These are phyloP conservation scores for Sugiyamaella paludigena DNA, from an alignment of 1,139 yeast species.

Conservation along the genomic window DNA sequence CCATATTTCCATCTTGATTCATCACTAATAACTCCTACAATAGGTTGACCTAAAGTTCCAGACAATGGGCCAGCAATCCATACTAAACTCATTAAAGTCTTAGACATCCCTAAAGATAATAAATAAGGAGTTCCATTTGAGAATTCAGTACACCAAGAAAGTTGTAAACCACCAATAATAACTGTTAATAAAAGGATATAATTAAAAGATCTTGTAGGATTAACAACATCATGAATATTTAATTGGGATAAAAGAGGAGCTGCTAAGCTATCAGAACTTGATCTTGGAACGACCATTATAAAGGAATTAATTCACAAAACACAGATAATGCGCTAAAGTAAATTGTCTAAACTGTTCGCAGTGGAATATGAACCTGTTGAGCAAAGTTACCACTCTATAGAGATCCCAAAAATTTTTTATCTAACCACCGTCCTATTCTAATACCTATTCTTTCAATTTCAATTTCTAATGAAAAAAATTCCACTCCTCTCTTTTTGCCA, in stretches of 20 bases:
- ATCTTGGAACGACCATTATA: background rate
- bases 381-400: too few species aligned
- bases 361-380: too few species aligned
- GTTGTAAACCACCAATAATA: slow-evolving; percentile 50
- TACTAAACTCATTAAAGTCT: slow-evolving; percentile 50
- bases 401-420: too few species aligned
- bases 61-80: slow-evolving; percentile 67
- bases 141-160: slow-evolving; percentile 56
- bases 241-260: background rate
- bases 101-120: slow-evolving; percentile 54
- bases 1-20: slow-evolving; percentile 46
- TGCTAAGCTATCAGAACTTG: slow-evolving; percentile 6
- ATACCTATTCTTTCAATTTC: too few species aligned
- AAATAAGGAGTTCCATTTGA: slow-evolving; percentile 52
- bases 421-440: too few species aligned
- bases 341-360: too few species aligned
- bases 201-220: slow-evolving; percentile 43
- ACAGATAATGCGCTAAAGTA: too few species aligned
- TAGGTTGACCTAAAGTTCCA: slow-evolving; percentile 61
- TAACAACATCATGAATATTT: slow-evolving; percentile 12
- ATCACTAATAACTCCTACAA: slow-evolving; percentile 56
- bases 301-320: background rate
- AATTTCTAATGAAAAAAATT: too few species aligned
- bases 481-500: too few species aligned
- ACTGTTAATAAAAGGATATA: slow-evolving; percentile 49